Evolutionary conservation across 352 stramenopile genomes (phyloP).

Genomic region (Pythium catenulatum): DNA sequence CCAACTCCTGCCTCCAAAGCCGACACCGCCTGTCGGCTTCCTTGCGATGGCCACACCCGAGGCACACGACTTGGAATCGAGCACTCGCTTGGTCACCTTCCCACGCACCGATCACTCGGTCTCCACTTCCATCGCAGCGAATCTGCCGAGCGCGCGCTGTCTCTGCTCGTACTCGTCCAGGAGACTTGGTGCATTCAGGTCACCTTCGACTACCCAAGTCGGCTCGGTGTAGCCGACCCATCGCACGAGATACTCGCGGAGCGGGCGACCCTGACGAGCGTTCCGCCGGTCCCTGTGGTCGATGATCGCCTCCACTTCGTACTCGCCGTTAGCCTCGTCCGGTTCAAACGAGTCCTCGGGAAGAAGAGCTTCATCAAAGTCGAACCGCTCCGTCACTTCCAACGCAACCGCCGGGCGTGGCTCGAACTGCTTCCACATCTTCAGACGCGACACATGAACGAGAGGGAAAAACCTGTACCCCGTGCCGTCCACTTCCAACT

Average conservation of each 20-base stretch:
- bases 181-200: constrained; percentile 22
- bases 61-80: too few relatives aligned
- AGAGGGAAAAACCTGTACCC: constrained; percentile 24
- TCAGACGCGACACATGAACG: constrained; percentile 35
- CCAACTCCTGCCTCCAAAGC: too few relatives aligned
- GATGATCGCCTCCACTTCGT: constrained; percentile 41
- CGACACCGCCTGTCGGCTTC: too few relatives aligned
- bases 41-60: too few relatives aligned
- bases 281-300: background rate
- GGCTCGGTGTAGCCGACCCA: constrained; percentile 49
- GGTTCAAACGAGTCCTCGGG: constrained; percentile 52
- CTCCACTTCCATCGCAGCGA: constrained; percentile 2
- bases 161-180: constrained; percentile 28
- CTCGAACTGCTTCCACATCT: constrained; percentile 9
- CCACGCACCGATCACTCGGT: too few relatives aligned
- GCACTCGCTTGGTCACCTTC: too few relatives aligned
- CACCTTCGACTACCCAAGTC: constrained; percentile 26
- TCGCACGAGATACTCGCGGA: constrained; percentile 29
- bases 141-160: background rate
- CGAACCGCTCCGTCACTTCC: background rate
- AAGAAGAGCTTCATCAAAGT: constrained; percentile 54
- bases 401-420: constrained; percentile 4
- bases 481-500: constrained; percentile 21
- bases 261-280: background rate
- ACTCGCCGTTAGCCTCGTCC: constrained; percentile 15